These are phyloP conservation scores for Collybiopsis luxurians DNA, from an alignment of 768 basidiomycete genomes.

Conservation along the genomic window DNA sequence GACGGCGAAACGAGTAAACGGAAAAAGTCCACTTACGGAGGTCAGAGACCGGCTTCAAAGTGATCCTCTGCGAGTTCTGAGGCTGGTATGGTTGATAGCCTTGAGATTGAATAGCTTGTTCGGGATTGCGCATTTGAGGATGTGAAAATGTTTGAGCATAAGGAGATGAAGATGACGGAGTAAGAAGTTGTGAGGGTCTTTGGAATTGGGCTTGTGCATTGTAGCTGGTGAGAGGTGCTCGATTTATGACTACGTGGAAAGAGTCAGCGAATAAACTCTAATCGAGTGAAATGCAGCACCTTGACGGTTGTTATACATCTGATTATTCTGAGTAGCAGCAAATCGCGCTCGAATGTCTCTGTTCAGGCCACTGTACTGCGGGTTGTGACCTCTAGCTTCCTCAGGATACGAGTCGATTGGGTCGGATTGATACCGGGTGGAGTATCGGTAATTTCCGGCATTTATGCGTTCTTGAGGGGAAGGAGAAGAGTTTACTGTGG, in stretches of 20 bases:
- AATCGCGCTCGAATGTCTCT: background rate
- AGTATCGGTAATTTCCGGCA: background rate
- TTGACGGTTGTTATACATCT: background rate
- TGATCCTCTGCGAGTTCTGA: constrained; percentile 42
- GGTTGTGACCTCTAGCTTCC: background rate
- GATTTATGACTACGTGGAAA: too few species aligned
- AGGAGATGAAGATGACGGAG: background rate
- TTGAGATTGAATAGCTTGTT: background rate
- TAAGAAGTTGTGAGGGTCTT: background rate
- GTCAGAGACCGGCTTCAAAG: constrained; percentile 67
- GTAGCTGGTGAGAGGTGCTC: too few species aligned
- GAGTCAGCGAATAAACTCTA: too few species aligned
- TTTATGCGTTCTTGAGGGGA: constrained; percentile 28
- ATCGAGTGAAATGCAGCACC: background rate
- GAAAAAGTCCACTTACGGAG: constrained; percentile 48
- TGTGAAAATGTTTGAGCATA: background rate
- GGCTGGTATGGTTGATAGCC: constrained; percentile 3
- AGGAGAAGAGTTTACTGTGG: constrained; percentile 28
- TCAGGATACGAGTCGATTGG: background rate
- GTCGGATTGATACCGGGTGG: background rate
- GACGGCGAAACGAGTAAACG: constrained; percentile 7
- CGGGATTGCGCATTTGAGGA: background rate
- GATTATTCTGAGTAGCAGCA: background rate
- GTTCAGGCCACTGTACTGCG: background rate
- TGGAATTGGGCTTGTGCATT: background rate